These are phyloP conservation scores for Wickerhamiella spandovensis DNA, from an alignment of 805 yeast species.

Conservation along the genomic window DNA sequence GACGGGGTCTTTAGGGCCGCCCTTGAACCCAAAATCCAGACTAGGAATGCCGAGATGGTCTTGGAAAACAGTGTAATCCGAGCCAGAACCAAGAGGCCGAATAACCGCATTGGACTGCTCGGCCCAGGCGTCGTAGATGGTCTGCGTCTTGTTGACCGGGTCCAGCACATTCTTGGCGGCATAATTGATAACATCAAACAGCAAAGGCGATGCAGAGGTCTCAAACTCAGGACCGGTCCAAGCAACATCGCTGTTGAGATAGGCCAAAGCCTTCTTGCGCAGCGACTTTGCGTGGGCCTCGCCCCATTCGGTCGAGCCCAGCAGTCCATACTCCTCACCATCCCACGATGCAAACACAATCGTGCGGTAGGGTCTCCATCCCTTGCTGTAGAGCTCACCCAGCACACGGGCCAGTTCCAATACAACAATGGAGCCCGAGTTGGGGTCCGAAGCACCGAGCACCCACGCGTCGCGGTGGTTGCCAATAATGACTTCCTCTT, in stretches of 20 bases:
- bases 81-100: constrained; percentile 49
- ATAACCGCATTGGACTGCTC: constrained; percentile 25
- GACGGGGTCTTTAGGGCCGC: constrained; percentile 37
- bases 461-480: constrained; percentile 77
- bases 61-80: constrained; percentile 42
- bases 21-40: constrained; percentile 44
- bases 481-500: constrained; percentile 51
- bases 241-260: constrained; percentile 58
- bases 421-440: constrained; percentile 54
- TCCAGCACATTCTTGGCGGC: constrained; percentile 34
- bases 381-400: constrained; percentile 35
- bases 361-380: constrained; percentile 65
- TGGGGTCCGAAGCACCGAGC: constrained; percentile 71
- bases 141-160: constrained; percentile 27
- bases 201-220: constrained; percentile 46
- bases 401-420: constrained; percentile 52
- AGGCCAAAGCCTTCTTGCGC: constrained; percentile 43
- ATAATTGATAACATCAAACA: constrained; percentile 34
- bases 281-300: constrained; percentile 41
- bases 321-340: constrained; percentile 58
- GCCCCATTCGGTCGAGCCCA: constrained; percentile 72
- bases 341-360: constrained; percentile 69
- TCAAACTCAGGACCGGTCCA: constrained; percentile 40
- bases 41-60: constrained; percentile 31
- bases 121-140: constrained; percentile 27